A percentile compares a stretch with the other conserved stretches of the same genome.
Evolutionary conservation across 371 early-diverging fungal species (phyloP).

Genomic region (Blakeslea trispora): DNA sequence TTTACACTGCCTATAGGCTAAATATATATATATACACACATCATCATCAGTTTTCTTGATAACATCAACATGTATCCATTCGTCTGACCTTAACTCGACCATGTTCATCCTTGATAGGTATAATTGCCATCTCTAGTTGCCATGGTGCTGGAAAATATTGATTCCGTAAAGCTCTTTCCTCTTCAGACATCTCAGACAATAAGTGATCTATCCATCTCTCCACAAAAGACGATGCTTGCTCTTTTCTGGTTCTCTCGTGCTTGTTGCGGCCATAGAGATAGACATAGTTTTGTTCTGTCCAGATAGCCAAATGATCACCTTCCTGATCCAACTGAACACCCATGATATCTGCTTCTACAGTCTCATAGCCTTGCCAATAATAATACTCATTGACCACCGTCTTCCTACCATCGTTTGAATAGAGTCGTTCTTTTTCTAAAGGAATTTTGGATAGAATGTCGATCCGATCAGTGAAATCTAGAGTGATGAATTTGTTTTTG

Average conservation of each 20-base stretch:
- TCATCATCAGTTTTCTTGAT: no score
- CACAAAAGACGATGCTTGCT: neutral
- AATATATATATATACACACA: neutral
- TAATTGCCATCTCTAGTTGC: slow-evolving; percentile 21
- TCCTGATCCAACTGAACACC: slow-evolving; percentile 34
- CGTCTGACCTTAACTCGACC: slow-evolving; percentile 14
- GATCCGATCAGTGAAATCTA: slow-evolving; percentile 35
- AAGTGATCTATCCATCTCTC: slow-evolving; percentile 17
- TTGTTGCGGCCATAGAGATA: slow-evolving; percentile 30
- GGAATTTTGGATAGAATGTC: slow-evolving; percentile 27
- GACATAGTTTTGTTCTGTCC: slow-evolving; percentile 39
- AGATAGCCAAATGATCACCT: slow-evolving; percentile 33
- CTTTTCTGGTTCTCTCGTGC: neutral
- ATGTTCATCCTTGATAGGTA: slow-evolving; percentile 12
- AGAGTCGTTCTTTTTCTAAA: slow-evolving; percentile 23
- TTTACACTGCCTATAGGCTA: slow-evolving; percentile 20
- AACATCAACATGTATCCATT: neutral
- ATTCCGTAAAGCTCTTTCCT: slow-evolving; percentile 9
- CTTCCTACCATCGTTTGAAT: slow-evolving; percentile 16
- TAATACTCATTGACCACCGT: slow-evolving; percentile 28
- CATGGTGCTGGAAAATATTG: slow-evolving; percentile 20
- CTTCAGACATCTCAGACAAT: slow-evolving; percentile 15
- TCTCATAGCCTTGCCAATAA: slow-evolving; percentile 26
- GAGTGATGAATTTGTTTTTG: slow-evolving; percentile 35
- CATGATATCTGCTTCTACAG: slow-evolving; percentile 24